Evolutionary conservation across 2,329 filamentous ascomycete species (phyloP).

Genomic region (Aschersonia sp.): DNA sequence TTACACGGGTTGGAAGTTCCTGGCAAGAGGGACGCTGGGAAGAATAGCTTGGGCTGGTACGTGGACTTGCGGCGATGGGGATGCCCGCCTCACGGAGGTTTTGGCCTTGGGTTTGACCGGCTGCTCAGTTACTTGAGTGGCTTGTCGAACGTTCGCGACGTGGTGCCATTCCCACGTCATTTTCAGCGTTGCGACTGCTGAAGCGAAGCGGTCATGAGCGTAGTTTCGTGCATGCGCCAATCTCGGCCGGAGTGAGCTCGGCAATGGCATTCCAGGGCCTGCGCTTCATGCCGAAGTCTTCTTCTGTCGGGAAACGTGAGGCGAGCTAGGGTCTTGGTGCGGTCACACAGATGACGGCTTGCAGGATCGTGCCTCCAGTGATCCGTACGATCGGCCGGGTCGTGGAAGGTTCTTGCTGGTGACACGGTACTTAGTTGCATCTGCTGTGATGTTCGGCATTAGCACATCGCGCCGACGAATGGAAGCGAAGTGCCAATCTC

Average conservation of each 20-base stretch:
- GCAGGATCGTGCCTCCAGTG: not conserved
- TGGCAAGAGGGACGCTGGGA: conserved; percentile 13
- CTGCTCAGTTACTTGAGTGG: conserved; percentile 73
- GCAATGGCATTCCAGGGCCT: too few species aligned
- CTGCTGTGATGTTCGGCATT: not conserved
- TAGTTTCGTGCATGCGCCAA: not conserved
- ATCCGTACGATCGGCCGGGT: not conserved
- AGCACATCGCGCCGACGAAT: not conserved
- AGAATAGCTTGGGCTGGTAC: conserved; percentile 58
- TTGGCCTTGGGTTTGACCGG: conserved; percentile 80
- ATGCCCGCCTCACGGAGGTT: conserved; percentile 83
- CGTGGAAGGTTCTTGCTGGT: not conserved
- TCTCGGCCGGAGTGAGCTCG: too few species aligned
- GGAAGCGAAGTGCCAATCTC: conserved; percentile 1
- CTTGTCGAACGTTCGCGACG: conserved; percentile 68
- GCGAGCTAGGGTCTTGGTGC: conserved; percentile 1
- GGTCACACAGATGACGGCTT: not conserved
- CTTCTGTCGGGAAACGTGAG: not conserved
- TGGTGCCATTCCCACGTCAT: conserved; percentile 74
- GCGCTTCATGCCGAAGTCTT: too few species aligned
- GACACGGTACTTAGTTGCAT: not conserved
- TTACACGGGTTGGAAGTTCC: conserved; percentile 43
- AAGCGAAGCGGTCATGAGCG: not conserved
- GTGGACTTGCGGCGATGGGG: conserved; percentile 78
- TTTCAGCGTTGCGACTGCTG: conserved; percentile 47